These are phyloP conservation scores for Trichosporon sp. DNA, from an alignment of 1,284 basidiomycete genomes.

Conservation along the genomic window DNA sequence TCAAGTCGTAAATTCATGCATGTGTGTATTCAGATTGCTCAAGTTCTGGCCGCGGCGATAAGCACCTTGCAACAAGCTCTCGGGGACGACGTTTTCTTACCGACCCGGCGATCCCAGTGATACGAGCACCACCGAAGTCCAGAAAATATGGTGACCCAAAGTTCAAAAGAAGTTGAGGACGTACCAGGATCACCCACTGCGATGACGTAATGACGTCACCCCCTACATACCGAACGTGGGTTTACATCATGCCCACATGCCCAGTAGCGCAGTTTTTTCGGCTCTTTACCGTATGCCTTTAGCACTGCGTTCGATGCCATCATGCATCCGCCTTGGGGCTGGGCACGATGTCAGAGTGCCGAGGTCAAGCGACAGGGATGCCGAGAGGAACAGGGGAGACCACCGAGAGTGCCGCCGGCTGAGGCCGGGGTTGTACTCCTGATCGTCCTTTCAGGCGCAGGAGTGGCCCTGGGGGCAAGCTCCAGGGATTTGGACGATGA, in stretches of 20 bases:
- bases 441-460: neutral
- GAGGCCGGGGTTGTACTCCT: neutral
- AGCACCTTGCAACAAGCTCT: neutral
- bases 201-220: slow-evolving; percentile 16
- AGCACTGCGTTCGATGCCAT: neutral
- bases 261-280: neutral
- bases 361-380: neutral
- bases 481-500: slow-evolving; percentile 2
- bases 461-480: neutral
- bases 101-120: neutral
- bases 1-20: neutral
- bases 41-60: neutral
- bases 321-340: neutral
- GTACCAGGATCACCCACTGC: neutral
- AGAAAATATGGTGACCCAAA: neutral
- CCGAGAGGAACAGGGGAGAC: neutral
- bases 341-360: neutral
- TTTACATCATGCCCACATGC: slow-evolving; percentile 1
- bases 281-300: too few relatives aligned
- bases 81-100: neutral
- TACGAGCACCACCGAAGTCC: neutral
- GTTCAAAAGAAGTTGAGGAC: neutral
- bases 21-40: neutral
- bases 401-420: slow-evolving; percentile 1
- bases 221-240: neutral